phyloP scores from a whole-genome alignment of 192 early-diverging fungal genomes.

The Entomortierella chlamydospora region DNA sequence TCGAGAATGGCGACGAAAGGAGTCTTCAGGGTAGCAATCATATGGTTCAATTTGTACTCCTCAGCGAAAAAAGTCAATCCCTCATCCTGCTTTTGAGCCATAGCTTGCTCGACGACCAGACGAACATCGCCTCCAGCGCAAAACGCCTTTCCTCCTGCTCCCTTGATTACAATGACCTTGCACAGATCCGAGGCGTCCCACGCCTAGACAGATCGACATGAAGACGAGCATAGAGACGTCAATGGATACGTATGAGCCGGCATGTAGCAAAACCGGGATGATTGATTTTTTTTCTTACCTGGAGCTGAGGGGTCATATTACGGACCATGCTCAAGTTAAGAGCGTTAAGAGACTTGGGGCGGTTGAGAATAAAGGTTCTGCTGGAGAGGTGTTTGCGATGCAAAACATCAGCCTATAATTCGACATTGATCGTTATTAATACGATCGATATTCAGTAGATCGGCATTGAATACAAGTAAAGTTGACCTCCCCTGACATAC shows the following conservation, averaged over 20 bases:
- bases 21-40: conserved; percentile 88
- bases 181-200: conserved; percentile 90
- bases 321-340: conserved; percentile 88
- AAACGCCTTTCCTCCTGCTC: conserved; percentile 80
- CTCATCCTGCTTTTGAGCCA: conserved; percentile 33
- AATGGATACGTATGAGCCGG: no score
- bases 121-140: conserved; percentile 92
- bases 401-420: conserved; percentile 58
- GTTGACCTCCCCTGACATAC: no score
- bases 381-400: conserved; percentile 63
- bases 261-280: no score
- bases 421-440: background rate
- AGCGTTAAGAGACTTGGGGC: conserved; percentile 87
- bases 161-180: conserved; percentile 89
- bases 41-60: conserved; percentile 94
- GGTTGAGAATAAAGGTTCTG: conserved; percentile 79
- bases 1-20: conserved; percentile 91
- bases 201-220: conserved; percentile 58
- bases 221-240: background rate
- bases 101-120: conserved; percentile 61
- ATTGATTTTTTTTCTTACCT: conserved; percentile 56
- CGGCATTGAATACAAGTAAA: no score
- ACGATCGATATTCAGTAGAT: background rate
- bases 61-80: conserved; percentile 88
- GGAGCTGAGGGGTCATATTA: conserved; percentile 81